Evolutionary conservation across 2,329 filamentous ascomycete species (phyloP), one percentile per base, ranked within the genome.

Genomic region (Aureobasidium sp.): DNA sequence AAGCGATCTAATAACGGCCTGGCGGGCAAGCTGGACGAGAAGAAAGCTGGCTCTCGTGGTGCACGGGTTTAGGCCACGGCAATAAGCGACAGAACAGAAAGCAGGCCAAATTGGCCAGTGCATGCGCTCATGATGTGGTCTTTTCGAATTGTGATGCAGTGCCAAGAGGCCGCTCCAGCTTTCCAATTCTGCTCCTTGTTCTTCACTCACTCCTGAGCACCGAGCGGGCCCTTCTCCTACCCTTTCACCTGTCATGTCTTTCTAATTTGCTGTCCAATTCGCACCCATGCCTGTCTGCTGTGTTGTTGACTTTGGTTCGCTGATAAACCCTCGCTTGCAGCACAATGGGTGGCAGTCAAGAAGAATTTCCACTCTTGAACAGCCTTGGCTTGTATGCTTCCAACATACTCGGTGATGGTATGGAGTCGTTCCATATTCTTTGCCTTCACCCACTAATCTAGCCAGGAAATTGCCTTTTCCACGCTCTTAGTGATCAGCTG

Each of bases 381-480:
- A 76, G 77, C 63, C 74, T 81, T 67, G 82, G 82, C 66, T 76
- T 88, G 61, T 86, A 86, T 74, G 80, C 81, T 62, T 74, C 80
- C 61, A 75, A 82, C 42, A 86, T 83, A 51, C 76, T 77, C 64
- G 85, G 84, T 63, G 85, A 87, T 74, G 85, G 85, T 85, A 79
- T 78, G 81, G 76, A 67, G 67, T 63, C 66, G 66, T 64, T 66
- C 53, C 41, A 37, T 47, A 47, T 58, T 48, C 39, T 48, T 36
- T 48, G 32, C 66, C 61, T 57, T 57, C 53, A 44, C 45, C 59
- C 44, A 47, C 49, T 62, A 51, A 54, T 53, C 10, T 44, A 37
- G 29, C 45, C 66, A 88, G 86, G 85, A 67, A 88, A 88, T 75
- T 88, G 86, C 72, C 80, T 88, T 41, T 88, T 88, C 76, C 84